These are phyloP conservation scores for Ailanthus altissimus DNA, from an alignment of 345 rosid species.

Conservation along the genomic window DNA sequence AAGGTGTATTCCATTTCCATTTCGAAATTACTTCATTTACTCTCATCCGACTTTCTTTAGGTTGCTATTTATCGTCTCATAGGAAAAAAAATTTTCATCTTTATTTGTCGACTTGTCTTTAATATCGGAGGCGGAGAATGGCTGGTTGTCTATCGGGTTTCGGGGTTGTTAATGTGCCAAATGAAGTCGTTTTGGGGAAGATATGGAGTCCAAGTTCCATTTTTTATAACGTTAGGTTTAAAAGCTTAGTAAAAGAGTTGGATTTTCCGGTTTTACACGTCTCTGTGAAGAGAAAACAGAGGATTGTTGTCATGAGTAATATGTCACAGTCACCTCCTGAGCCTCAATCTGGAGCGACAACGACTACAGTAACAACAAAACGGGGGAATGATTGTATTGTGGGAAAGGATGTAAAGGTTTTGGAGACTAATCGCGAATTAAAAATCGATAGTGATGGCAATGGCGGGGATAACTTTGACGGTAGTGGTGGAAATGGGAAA, in stretches of 20 bases:
- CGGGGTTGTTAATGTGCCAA: slow-evolving; percentile 32
- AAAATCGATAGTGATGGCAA: slow-evolving; percentile 31
- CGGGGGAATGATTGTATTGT: slow-evolving; percentile 21
- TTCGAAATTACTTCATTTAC: not conserved
- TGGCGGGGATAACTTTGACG: slow-evolving; percentile 38
- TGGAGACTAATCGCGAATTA: slow-evolving; percentile 25
- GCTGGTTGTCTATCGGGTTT: slow-evolving; percentile 42
- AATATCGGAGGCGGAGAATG: slow-evolving; percentile 32
- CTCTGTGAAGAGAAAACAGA: slow-evolving; percentile 35
- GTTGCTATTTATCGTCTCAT: not conserved
- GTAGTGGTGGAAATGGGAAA: slow-evolving; percentile 43
- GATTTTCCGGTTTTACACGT: slow-evolving; percentile 16
- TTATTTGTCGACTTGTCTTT: slow-evolving; percentile 37
- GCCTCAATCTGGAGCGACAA: slow-evolving; percentile 29
- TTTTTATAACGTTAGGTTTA: slow-evolving; percentile 7
- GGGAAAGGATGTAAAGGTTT: slow-evolving; percentile 29
- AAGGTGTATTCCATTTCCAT: not conserved
- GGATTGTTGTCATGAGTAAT: slow-evolving; percentile 36
- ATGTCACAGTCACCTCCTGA: slow-evolving; percentile 44
- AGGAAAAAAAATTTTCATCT: not conserved
- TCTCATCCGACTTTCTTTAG: not conserved
- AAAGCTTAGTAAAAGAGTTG: slow-evolving; percentile 19
- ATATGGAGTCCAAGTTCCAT: slow-evolving; percentile 29
- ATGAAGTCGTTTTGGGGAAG: slow-evolving; percentile 29
- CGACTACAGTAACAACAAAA: slow-evolving; percentile 16